phyloP scores from a whole-genome alignment of 345 rosid genomes.

The Populus simonii region DNA sequence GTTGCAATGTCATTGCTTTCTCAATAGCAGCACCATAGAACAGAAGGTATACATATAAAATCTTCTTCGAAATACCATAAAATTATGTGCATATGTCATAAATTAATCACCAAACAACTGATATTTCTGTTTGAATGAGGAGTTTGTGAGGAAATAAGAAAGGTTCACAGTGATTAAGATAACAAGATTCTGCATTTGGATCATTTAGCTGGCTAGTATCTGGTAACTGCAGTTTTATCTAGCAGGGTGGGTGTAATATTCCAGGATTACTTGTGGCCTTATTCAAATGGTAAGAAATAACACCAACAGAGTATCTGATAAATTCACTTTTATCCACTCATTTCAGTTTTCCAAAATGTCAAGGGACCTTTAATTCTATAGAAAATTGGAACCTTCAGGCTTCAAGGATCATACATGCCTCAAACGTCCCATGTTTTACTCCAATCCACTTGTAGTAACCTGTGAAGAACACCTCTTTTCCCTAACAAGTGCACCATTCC shows the following conservation, averaged over 20 bases:
- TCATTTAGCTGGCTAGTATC: neutral
- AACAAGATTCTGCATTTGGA: neutral
- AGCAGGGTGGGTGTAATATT: neutral
- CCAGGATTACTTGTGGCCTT: neutral
- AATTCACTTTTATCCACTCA: neutral
- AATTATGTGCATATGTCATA: no score
- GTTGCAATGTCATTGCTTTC: conserved; percentile 23
- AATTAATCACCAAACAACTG: neutral
- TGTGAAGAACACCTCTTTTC: neutral
- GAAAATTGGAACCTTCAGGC: neutral
- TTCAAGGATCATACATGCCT: neutral
- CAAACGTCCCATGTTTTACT: neutral
- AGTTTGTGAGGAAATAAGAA: neutral
- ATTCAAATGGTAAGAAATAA: no score
- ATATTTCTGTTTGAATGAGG: neutral
- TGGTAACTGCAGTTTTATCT: neutral
- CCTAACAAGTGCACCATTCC: neutral
- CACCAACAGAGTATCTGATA: neutral
- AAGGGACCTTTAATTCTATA: neutral
- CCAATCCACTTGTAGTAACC: neutral
- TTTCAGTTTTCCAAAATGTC: neutral
- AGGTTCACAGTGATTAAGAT: neutral
- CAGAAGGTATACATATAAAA: no score
- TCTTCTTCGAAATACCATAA: neutral
- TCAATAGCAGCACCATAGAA: neutral